These are phyloP conservation scores for Punctularia strigosozonata DNA, from an alignment of 768 basidiomycete genomes.

Conservation along the genomic window DNA sequence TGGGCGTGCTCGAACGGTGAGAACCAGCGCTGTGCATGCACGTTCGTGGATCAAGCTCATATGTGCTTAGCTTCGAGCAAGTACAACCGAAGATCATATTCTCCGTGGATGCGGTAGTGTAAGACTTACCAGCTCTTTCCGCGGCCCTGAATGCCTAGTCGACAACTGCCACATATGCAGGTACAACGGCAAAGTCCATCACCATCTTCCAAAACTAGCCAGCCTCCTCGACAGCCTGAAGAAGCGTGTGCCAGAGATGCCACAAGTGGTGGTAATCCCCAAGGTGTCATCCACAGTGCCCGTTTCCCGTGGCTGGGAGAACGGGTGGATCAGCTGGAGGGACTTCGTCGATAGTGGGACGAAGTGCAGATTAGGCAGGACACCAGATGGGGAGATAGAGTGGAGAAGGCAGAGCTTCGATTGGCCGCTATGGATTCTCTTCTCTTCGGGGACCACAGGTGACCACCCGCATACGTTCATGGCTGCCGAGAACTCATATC, in stretches of 20 bases:
- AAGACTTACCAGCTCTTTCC: slow-evolving; percentile 13
- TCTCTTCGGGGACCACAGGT: slow-evolving; percentile 79
- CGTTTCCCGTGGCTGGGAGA: slow-evolving; percentile 27
- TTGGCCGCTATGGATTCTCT: slow-evolving; percentile 78
- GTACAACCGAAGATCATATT: slow-evolving; percentile 66
- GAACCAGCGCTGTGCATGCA: slow-evolving; percentile 9
- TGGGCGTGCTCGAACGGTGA: slow-evolving; percentile 68
- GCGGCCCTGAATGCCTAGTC: not conserved
- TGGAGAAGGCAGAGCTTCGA: slow-evolving; percentile 57
- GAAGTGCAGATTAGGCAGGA: slow-evolving; percentile 32
- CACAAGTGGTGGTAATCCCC: slow-evolving; percentile 51
- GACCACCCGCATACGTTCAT: slow-evolving; percentile 5
- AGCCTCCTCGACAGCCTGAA: slow-evolving; percentile 41
- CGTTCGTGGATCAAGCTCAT: slow-evolving; percentile 2
- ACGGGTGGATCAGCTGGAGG: slow-evolving; percentile 43
- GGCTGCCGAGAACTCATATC: not conserved
- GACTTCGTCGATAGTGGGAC: slow-evolving; percentile 38
- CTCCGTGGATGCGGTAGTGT: slow-evolving; percentile 63
- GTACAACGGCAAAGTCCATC: slow-evolving; percentile 62
- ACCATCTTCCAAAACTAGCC: slow-evolving; percentile 53
- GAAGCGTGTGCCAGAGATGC: slow-evolving; percentile 21
- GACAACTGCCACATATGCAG: slow-evolving; percentile 28
- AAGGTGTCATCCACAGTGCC: slow-evolving; percentile 24
- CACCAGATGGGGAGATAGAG: slow-evolving; percentile 45
- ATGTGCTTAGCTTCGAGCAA: slow-evolving; percentile 50